Conservation (phyloP, 768 basidiomycete species). For the Boletales sp. region DNA sequence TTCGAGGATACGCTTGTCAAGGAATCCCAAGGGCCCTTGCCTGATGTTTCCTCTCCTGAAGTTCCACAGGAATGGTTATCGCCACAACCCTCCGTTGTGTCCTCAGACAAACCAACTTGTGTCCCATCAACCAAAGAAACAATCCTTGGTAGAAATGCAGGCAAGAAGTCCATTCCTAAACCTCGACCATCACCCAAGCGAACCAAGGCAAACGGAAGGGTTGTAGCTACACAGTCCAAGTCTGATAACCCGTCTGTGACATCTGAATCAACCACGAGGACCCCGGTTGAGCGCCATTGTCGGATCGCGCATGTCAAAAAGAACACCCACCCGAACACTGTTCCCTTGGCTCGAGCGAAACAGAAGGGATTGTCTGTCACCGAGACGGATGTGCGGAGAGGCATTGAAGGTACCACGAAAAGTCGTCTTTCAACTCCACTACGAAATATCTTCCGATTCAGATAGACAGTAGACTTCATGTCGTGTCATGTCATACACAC, state of each 20-base stretch:
- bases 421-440: conserved; percentile 26
- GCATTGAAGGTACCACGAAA: conserved; percentile 24
- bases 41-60: neutral
- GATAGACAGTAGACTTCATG: conserved; percentile 7
- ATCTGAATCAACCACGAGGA: conserved; percentile 2
- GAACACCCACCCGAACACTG: conserved; percentile 1
- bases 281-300: conserved; percentile 14
- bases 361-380: conserved; percentile 8
- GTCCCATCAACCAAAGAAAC: neutral
- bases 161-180: conserved; percentile 9
- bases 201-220: conserved; percentile 8
- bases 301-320: conserved; percentile 13
- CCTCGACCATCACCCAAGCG: conserved; percentile 15
- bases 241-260: neutral
- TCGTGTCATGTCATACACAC: conserved; percentile 1
- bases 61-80: conserved; percentile 3
- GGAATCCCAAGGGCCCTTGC: neutral
- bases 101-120: conserved; percentile 4
- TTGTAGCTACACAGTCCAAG: neutral
- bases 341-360: conserved; percentile 9
- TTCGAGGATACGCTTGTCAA: conserved; percentile 26
- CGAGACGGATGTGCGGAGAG: conserved; percentile 20
- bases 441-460: conserved; percentile 32
- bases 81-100: conserved; percentile 1
- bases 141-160: neutral